These are phyloP conservation scores for Coemansia sp. DNA, from an alignment of 192 early-diverging fungal genomes.

Conservation along the genomic window DNA sequence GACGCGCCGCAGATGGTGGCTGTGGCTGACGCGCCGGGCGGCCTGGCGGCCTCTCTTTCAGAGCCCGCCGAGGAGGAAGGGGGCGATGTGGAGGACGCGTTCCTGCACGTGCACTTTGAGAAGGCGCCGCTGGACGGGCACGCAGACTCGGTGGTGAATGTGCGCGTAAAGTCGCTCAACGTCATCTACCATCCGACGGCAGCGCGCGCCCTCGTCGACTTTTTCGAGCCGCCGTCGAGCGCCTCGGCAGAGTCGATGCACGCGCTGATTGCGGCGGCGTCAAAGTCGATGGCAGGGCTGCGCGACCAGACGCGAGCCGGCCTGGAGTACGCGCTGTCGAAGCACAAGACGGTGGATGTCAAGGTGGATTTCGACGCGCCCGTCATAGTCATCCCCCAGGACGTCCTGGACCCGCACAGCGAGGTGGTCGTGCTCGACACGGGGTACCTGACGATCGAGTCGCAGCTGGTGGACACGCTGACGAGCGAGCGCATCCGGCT, in stretches of 20 bases:
- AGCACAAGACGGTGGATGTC: constrained; percentile 88
- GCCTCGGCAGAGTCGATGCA: constrained; percentile 73
- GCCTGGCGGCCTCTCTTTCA: constrained; percentile 13
- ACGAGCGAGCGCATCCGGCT: constrained; percentile 66
- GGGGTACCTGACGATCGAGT: constrained; percentile 88
- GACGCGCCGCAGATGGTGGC: constrained; percentile 18
- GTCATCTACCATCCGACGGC: constrained; percentile 84
- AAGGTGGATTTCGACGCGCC: constrained; percentile 97
- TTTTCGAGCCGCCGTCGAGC: constrained; percentile 79
- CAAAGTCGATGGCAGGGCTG: constrained; percentile 82
- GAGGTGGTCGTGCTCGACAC: constrained; percentile 86
- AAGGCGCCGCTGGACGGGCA: constrained; percentile 87
- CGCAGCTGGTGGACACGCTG: constrained; percentile 73
- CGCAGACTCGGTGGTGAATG: constrained; percentile 79
- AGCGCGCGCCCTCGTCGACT: constrained; percentile 71
- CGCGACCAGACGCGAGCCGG: constrained; percentile 87
- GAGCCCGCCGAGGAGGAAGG: neutral
- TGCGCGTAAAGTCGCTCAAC: constrained; percentile 88
- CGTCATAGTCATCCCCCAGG: constrained; percentile 86
- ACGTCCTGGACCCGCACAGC: constrained; percentile 56
- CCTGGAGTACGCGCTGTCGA: constrained; percentile 79
- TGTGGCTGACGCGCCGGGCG: constrained; percentile 19
- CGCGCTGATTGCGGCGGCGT: constrained; percentile 74
- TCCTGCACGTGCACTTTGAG: constrained; percentile 65
- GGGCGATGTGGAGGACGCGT: constrained; percentile 34